A percentile compares a stretch with the other conserved stretches of the same genome.
phyloP scores from a whole-genome alignment of 1,284 basidiomycete species.

The Malassezia brasiliensis region DNA sequence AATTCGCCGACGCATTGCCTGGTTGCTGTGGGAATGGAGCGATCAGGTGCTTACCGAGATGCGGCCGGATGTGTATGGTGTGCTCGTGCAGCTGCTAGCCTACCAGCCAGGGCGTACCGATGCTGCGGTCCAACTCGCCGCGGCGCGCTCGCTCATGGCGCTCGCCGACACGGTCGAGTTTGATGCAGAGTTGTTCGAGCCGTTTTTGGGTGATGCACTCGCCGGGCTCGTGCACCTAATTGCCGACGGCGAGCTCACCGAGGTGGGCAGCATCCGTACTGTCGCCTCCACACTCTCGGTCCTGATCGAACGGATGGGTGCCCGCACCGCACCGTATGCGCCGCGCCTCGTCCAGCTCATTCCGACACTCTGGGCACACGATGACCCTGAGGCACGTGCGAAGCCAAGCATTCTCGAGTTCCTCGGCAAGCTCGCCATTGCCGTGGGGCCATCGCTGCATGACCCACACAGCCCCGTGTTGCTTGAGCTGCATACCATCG shows the following conservation, averaged over 20 bases:
- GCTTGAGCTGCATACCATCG: slow-evolving; percentile 30
- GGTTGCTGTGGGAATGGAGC: slow-evolving; percentile 42
- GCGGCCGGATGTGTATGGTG: slow-evolving; percentile 28
- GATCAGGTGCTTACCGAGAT: slow-evolving; percentile 29
- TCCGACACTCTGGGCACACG: slow-evolving; percentile 37
- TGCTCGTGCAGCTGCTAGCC: slow-evolving; percentile 33
- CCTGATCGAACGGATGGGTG: slow-evolving; percentile 41
- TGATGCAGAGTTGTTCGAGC: slow-evolving; percentile 35
- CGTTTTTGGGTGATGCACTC: slow-evolving; percentile 33
- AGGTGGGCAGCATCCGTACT: slow-evolving; percentile 40
- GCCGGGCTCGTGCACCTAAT: slow-evolving; percentile 29
- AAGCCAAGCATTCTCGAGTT: slow-evolving; percentile 40
- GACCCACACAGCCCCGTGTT: slow-evolving; percentile 19
- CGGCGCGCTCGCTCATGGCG: slow-evolving; percentile 33
- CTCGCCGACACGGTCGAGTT: slow-evolving; percentile 43
- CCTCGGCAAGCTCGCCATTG: slow-evolving; percentile 35
- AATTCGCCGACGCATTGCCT: slow-evolving; percentile 33
- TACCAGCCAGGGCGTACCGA: slow-evolving; percentile 29
- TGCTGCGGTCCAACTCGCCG: slow-evolving; percentile 38
- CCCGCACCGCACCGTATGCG: slow-evolving; percentile 33
- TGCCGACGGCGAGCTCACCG: slow-evolving; percentile 29
- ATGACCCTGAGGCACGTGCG: slow-evolving; percentile 37
- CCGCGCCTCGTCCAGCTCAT: slow-evolving; percentile 31
- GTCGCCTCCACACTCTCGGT: slow-evolving; percentile 39
- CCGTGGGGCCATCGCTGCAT: slow-evolving; percentile 27